phyloP scores from a whole-genome alignment of 2,329 filamentous ascomycete species.

The Hypoxylon rubiginosum region DNA sequence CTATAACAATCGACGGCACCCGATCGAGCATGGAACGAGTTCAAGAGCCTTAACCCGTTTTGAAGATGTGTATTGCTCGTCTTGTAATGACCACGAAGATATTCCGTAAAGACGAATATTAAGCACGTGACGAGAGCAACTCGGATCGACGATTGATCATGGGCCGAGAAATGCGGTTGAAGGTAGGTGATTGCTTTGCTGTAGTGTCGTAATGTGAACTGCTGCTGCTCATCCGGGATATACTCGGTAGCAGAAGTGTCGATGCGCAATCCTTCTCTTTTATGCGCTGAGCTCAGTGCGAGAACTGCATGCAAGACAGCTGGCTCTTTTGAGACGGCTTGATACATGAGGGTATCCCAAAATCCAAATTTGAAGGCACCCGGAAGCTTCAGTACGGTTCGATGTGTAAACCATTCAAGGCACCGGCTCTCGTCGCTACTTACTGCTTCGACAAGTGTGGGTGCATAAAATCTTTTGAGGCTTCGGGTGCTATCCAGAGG shows the following conservation, averaged over 20 bases:
- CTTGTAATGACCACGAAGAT: conserved; percentile 54
- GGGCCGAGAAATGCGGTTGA: conserved; percentile 50
- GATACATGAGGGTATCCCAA: conserved; percentile 56
- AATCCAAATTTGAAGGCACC: conserved; percentile 55
- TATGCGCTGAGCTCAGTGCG: conserved; percentile 56
- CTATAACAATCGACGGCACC: conserved; percentile 20
- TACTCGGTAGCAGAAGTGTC: background rate
- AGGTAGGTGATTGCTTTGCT: conserved; percentile 55
- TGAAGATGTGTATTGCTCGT: conserved; percentile 58
- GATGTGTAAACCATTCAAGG: conserved; percentile 60
- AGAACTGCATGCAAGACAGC: conserved; percentile 58
- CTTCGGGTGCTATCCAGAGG: conserved; percentile 22
- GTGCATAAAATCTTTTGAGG: conserved; percentile 18
- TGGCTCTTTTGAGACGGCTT: conserved; percentile 54
- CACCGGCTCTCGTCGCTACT: conserved; percentile 51
- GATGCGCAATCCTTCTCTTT: conserved; percentile 34
- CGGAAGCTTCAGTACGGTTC: conserved; percentile 55
- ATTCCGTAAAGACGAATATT: conserved; percentile 54
- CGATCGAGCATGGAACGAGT: conserved; percentile 40
- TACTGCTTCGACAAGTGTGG: conserved; percentile 20
- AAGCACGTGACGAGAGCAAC: conserved; percentile 57
- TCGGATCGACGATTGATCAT: conserved; percentile 50
- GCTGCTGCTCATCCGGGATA: conserved; percentile 42
- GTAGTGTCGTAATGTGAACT: conserved; percentile 53
- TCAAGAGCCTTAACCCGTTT: conserved; percentile 58